Evolutionary conservation across 345 rosid genomes (phyloP).

Genomic region (Mangifera indica): DNA sequence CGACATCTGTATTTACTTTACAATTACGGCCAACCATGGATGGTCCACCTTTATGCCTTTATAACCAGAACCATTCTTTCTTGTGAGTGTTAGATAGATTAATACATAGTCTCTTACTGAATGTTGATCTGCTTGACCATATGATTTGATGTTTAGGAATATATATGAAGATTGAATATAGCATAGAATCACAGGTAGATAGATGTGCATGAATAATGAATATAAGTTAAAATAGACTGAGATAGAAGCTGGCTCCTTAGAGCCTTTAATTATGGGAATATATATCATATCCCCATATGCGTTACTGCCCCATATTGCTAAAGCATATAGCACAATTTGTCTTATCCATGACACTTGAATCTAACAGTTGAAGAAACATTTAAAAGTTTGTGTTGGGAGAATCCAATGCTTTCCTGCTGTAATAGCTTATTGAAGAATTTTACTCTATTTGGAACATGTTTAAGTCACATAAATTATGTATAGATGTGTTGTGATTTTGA

Average conservation of each 20-base stretch:
- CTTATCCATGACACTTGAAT: constrained; percentile 37
- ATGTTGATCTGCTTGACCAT: constrained; percentile 6
- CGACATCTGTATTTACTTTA: constrained; percentile 6
- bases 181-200: too few species aligned
- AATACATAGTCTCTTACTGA: not conserved
- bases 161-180: constrained; percentile 9
- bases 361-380: constrained; percentile 23
- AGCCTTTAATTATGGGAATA: constrained; percentile 21
- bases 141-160: constrained; percentile 17
- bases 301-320: constrained; percentile 3
- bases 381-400: constrained; percentile 26
- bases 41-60: constrained; percentile 42
- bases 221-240: not conserved
- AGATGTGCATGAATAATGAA: constrained; percentile 18
- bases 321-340: constrained; percentile 39
- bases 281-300: constrained; percentile 25
- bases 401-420: constrained; percentile 38
- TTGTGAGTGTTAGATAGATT: constrained; percentile 22
- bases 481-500: not conserved
- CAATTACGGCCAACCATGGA: constrained; percentile 14
- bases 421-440: constrained; percentile 28
- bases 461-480: not conserved
- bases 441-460: not conserved
- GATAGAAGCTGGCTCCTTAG: constrained; percentile 19
- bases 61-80: constrained; percentile 36